A percentile compares a stretch with the other conserved stretches of the same genome.
phyloP scores from a whole-genome alignment of 2,329 filamentous ascomycete species.

The Scedosporium minutisporum region DNA sequence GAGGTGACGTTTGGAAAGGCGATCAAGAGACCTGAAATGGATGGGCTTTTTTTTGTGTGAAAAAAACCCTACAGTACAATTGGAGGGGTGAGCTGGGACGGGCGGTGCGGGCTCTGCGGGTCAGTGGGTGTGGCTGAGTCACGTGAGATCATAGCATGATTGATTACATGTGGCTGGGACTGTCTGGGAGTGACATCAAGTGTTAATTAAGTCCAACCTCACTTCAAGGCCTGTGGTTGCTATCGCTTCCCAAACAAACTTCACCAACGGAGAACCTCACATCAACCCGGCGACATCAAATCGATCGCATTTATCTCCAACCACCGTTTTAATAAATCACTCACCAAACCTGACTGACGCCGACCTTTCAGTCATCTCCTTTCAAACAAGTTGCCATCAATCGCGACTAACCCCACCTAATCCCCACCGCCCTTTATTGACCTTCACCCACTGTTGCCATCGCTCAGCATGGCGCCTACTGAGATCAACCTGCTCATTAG shows the following conservation, averaged over 20 bases:
- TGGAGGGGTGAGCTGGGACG: background rate
- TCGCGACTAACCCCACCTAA: no score
- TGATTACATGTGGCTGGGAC: background rate
- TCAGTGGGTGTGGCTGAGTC: background rate
- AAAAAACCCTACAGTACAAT: conserved; percentile 29
- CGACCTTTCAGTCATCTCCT: no score
- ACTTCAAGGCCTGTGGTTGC: no score
- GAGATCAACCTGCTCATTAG: conserved; percentile 75
- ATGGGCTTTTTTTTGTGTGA: conserved; percentile 33
- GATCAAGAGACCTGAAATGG: conserved; percentile 28
- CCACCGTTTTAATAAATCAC: no score
- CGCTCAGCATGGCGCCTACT: conserved; percentile 39
- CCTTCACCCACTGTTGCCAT: background rate
- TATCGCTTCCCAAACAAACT: no score
- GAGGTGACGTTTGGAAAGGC: conserved; percentile 12
- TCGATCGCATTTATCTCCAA: no score
- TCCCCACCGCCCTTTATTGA: background rate
- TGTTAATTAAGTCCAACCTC: background rate
- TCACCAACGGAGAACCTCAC: no score
- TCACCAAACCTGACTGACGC: no score
- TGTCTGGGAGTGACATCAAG: background rate
- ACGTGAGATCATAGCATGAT: background rate
- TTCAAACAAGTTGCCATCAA: background rate
- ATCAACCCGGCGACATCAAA: no score
- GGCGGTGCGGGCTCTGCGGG: background rate